A percentile compares a stretch with the other conserved stretches of the same genome.
These are phyloP conservation scores for Cavenderia fasciculata DNA, from an alignment of 78 protist species.

Conservation along the genomic window DNA sequence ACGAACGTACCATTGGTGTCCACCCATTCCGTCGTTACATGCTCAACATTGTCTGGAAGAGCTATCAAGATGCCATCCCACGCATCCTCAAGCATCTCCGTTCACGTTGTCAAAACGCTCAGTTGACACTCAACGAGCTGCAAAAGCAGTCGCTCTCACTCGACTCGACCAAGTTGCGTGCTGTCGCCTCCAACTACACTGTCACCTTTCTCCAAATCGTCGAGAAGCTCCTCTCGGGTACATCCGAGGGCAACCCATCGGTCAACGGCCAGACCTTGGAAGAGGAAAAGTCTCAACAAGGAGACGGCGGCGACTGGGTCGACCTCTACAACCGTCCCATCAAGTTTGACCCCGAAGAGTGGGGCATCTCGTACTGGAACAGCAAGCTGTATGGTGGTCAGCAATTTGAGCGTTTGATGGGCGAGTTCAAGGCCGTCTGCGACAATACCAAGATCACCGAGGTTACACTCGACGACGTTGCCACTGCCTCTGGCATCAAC, in stretches of 20 bases:
- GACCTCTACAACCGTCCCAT: slow-evolving; percentile 71
- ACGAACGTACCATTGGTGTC: slow-evolving; percentile 80
- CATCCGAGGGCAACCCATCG: slow-evolving; percentile 84
- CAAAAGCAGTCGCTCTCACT: slow-evolving; percentile 57
- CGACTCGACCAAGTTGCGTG: slow-evolving; percentile 45
- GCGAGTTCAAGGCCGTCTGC: slow-evolving; percentile 85
- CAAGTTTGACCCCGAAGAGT: slow-evolving; percentile 72
- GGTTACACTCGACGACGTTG: slow-evolving; percentile 79
- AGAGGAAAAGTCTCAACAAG: slow-evolving; percentile 75
- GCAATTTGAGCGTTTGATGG: slow-evolving; percentile 84
- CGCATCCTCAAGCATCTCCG: slow-evolving; percentile 72
- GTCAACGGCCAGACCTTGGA: slow-evolving; percentile 85
- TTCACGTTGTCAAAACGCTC: slow-evolving; percentile 43
- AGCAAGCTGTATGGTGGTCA: slow-evolving; percentile 87
- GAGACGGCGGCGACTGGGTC: slow-evolving; percentile 86
- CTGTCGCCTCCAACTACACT: slow-evolving; percentile 77
- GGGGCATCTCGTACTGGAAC: slow-evolving; percentile 81
- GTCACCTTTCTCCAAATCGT: slow-evolving; percentile 73
- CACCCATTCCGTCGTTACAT: slow-evolving; percentile 73
- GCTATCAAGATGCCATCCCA: slow-evolving; percentile 78
- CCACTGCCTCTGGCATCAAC: slow-evolving; percentile 84
- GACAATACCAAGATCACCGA: slow-evolving; percentile 80
- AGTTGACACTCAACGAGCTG: slow-evolving; percentile 24
- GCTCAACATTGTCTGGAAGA: slow-evolving; percentile 57
- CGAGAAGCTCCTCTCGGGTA: slow-evolving; percentile 79